Conservation (phyloP, 2,329 filamentous ascomycete species). For the Fusarium sp. region DNA sequence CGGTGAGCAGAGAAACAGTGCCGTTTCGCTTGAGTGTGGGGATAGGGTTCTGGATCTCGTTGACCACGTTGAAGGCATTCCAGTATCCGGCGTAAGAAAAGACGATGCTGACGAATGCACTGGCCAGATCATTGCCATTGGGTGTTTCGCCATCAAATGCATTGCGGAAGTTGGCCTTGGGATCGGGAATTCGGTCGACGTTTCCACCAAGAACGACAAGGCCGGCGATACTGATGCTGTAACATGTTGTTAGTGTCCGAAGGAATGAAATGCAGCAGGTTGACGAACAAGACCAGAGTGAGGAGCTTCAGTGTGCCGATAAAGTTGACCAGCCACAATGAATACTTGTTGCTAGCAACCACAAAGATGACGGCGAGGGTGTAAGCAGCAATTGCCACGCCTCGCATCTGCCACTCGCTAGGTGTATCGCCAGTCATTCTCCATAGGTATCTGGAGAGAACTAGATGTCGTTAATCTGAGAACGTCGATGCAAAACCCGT, state of each 20-base stretch:
- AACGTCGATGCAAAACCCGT: slow-evolving; percentile 51
- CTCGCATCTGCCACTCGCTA: slow-evolving; percentile 72
- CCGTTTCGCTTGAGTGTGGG: slow-evolving; percentile 64
- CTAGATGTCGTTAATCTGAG: slow-evolving; percentile 43
- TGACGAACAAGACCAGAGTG: slow-evolving; percentile 65
- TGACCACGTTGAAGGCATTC: slow-evolving; percentile 72
- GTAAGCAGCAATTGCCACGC: slow-evolving; percentile 73
- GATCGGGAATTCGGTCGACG: slow-evolving; percentile 46
- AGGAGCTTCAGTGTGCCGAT: slow-evolving; percentile 70
- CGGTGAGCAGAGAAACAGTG: slow-evolving; percentile 61
- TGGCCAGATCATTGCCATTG: slow-evolving; percentile 52
- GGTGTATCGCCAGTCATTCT: slow-evolving; percentile 63
- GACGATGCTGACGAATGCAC: slow-evolving; percentile 68
- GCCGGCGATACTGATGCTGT: slow-evolving; percentile 65
- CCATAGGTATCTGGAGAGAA: slow-evolving; percentile 73
- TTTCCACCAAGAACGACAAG: slow-evolving; percentile 67
- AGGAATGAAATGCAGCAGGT: rapidly evolving
- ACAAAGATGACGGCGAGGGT: slow-evolving; percentile 68
- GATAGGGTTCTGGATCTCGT: slow-evolving; percentile 72
- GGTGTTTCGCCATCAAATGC: slow-evolving; percentile 50
- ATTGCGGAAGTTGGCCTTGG: slow-evolving; percentile 51
- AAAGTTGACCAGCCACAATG: slow-evolving; percentile 65
- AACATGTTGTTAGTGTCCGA: slow-evolving; percentile 53
- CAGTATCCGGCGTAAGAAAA: slow-evolving; percentile 69
- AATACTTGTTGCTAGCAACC: slow-evolving; percentile 67